These are phyloP conservation scores for Wickerhamiella australiensis DNA, from an alignment of 805 yeast genomes.

Conservation along the genomic window DNA sequence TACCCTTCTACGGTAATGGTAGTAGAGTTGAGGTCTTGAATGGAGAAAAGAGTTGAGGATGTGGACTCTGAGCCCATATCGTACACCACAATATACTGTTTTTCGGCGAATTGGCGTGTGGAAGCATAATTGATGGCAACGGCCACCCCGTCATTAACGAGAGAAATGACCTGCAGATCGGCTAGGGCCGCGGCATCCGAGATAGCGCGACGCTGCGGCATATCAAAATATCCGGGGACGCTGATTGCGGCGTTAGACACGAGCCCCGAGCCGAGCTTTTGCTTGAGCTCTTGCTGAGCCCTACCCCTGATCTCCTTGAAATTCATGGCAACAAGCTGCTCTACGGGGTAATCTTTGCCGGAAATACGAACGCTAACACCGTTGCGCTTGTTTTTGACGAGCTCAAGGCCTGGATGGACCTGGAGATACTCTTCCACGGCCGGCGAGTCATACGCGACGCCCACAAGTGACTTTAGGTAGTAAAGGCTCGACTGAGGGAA, in stretches of 20 bases:
- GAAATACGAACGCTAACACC: conserved; percentile 47
- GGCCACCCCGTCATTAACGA: conserved; percentile 87
- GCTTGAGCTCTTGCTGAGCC: conserved; percentile 49
- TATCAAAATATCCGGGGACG: conserved; percentile 59
- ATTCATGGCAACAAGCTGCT: conserved; percentile 78
- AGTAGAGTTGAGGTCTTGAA: conserved; percentile 31
- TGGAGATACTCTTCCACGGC: conserved; percentile 37
- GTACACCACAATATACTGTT: conserved; percentile 56
- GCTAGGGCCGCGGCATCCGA: conserved; percentile 63
- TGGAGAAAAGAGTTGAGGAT: conserved; percentile 69
- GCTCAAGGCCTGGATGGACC: conserved; percentile 49
- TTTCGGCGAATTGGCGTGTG: conserved; percentile 37
- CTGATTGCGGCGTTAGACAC: conserved; percentile 62
- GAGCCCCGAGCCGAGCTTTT: conserved; percentile 35
- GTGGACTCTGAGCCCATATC: conserved; percentile 93
- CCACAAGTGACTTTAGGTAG: conserved; percentile 60
- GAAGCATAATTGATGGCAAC: conserved; percentile 74
- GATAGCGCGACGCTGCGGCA: conserved; percentile 56
- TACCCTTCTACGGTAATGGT: conserved; percentile 51
- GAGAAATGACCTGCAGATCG: conserved; percentile 47
- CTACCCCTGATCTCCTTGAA: conserved; percentile 52
- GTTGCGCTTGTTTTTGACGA: conserved; percentile 36
- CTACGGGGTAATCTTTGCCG: conserved; percentile 43
- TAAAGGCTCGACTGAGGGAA: conserved; percentile 59
- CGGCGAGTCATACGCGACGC: conserved; percentile 37